phyloP scores from a whole-genome alignment of 306 rosid species.

The Dalbergia cultrata region DNA sequence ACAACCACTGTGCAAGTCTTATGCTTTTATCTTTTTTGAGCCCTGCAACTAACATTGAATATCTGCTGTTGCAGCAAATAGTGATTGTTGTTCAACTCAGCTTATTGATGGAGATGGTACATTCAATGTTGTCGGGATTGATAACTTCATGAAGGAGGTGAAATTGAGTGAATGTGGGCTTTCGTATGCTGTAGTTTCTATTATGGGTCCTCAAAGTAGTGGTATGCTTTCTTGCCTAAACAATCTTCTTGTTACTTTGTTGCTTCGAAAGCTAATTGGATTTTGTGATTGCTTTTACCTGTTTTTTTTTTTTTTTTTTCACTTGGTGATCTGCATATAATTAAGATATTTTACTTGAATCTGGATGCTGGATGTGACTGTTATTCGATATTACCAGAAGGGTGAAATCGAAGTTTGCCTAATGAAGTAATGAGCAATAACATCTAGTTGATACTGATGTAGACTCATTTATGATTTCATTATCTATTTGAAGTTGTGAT shows the following conservation, averaged over 20 bases:
- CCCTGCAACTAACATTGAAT: conserved; percentile 34
- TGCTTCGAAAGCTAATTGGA: conserved; percentile 17
- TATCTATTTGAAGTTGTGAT: conserved; percentile 22
- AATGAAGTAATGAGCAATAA: conserved; percentile 24
- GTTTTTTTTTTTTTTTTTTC: not conserved
- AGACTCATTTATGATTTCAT: conserved; percentile 34
- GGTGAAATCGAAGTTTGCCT: conserved; percentile 30
- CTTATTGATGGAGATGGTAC: conserved; percentile 93
- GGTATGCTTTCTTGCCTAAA: conserved; percentile 66
- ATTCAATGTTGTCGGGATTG: conserved; percentile 80
- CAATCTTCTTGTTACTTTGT: conserved; percentile 39
- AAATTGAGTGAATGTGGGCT: conserved; percentile 93
- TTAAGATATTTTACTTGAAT: conserved; percentile 28
- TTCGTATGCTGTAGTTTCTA: conserved; percentile 93
- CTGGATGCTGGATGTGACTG: conserved; percentile 34
- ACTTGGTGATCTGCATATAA: conserved; percentile 28
- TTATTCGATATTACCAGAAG: conserved; percentile 20
- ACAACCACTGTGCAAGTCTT: not conserved
- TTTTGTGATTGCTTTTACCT: not conserved
- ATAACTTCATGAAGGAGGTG: conserved; percentile 79
- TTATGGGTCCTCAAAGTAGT: conserved; percentile 99
- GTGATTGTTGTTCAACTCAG: conserved; percentile 80
- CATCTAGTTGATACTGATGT: conserved; percentile 34
- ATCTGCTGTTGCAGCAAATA: conserved; percentile 55
- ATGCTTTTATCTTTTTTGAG: not conserved